Evolutionary conservation across 768 basidiomycete species (phyloP).

Genomic region (Tulasnella sp.): DNA sequence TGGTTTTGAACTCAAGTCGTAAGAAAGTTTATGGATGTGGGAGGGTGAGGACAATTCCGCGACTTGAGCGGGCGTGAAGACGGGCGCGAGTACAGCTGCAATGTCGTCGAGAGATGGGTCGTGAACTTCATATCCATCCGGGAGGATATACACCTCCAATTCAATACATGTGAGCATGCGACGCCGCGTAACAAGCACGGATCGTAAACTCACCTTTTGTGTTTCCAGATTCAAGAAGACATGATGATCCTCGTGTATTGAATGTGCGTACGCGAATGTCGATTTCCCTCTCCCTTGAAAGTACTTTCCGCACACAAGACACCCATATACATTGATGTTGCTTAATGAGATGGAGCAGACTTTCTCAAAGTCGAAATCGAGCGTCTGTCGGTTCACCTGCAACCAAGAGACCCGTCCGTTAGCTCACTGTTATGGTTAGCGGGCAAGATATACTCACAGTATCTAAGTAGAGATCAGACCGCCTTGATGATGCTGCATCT

Average conservation of each 20-base stretch:
- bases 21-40: conserved; percentile 62
- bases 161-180: neutral
- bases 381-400: conserved; percentile 78
- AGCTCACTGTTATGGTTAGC: neutral
- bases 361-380: conserved; percentile 99
- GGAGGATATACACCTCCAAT: conserved; percentile 83
- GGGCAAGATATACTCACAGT: conserved; percentile 46
- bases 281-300: conserved; percentile 93
- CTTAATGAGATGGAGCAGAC: conserved; percentile 93
- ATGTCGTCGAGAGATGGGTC: conserved; percentile 97
- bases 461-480: conserved; percentile 89
- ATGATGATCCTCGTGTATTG: conserved; percentile 96
- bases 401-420: neutral
- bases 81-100: conserved; percentile 75
- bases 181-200: neutral
- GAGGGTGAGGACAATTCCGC: conserved; percentile 45
- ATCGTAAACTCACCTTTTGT: conserved; percentile 55
- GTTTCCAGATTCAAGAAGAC: conserved; percentile 95
- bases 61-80: conserved; percentile 47
- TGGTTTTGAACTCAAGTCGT: conserved; percentile 69
- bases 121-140: conserved; percentile 91
- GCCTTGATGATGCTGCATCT: neutral
- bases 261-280: conserved; percentile 93
- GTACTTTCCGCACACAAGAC: conserved; percentile 96
- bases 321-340: conserved; percentile 96